Conservation (phyloP, 768 basidiomycete species). For the Naganishia kalamii region DNA sequence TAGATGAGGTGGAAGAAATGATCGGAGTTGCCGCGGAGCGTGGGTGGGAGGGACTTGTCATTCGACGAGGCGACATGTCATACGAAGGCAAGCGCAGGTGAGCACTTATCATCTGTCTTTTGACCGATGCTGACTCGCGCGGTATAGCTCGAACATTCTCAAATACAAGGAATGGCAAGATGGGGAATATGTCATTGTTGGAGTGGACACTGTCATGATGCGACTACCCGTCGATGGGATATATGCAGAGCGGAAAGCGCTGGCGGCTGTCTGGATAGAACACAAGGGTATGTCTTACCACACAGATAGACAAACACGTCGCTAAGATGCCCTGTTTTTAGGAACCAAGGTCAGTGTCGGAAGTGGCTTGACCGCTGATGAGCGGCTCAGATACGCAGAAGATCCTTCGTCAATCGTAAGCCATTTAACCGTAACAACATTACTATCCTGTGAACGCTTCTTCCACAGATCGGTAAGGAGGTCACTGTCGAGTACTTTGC, state of each 20-base stretch:
- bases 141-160: slow-evolving; percentile 33
- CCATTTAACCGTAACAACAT: not conserved
- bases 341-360: slow-evolving; percentile 37
- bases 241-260: slow-evolving; percentile 35
- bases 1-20: slow-evolving; percentile 35
- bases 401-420: slow-evolving; percentile 37
- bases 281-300: slow-evolving; percentile 30
- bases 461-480: slow-evolving; percentile 36
- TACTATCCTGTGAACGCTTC: not conserved
- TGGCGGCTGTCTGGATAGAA: slow-evolving; percentile 35
- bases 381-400: slow-evolving; percentile 35
- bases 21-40: slow-evolving; percentile 35
- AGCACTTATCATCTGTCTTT: not conserved
- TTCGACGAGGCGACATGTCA: slow-evolving; percentile 33
- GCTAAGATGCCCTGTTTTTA: not conserved
- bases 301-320: not conserved
- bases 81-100: slow-evolving; percentile 42
- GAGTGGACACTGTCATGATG: slow-evolving; percentile 33
- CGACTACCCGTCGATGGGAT: slow-evolving; percentile 37
- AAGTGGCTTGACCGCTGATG: slow-evolving; percentile 39
- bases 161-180: slow-evolving; percentile 46
- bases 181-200: slow-evolving; percentile 37
- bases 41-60: slow-evolving; percentile 43
- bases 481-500: slow-evolving; percentile 44
- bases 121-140: not conserved